Evolutionary conservation across 768 basidiomycete species (phyloP), one percentile per base, ranked within the genome.

Genomic region (Cytidiella melzeri): DNA sequence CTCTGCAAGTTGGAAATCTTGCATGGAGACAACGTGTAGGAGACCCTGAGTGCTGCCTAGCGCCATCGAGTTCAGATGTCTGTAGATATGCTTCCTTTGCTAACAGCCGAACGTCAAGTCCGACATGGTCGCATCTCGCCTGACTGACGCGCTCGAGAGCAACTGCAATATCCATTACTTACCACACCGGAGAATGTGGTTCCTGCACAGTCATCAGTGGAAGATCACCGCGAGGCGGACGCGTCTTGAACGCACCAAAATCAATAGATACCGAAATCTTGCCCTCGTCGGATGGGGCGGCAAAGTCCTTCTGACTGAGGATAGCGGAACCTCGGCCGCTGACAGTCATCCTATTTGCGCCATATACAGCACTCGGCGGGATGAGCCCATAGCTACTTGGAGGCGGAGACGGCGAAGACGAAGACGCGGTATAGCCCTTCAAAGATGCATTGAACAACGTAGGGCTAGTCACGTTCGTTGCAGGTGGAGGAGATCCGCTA

Each of bases 181-280:
- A 89, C 88, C 51, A 92, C 84, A 52, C 89, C 89, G 21, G 88
- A 90, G 67, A 90, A 91, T 3, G 87, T 92, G 2, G 89, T 91
- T 66, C 88, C 88, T 90, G 57, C 23, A 46, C 6, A n/a, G n/a
- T 6, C 15, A 13, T 50, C 1, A 52, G 41, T 27, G 37, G 24
- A 3, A 30, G 39, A 41, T 53, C 26, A 18, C n/a, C n/a, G n/a
- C n/a, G n/a, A n/a, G n/a, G n/a, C n/a, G 20, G 25, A 23, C 20
- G 39, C 18, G 39, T 37, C 24, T 15, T 38, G 46, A 47, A 40
- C 75, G 52, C 55, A 85, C 87, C 87, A 58, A 90, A 90, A 66
- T 91, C 88, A 53, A 91, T 89, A 3, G 87, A 80, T 18, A 91
- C 73, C 10, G 86, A 88, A 69, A 91, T 72, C 61, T 83, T 87